Base-by-base conservation (phyloP, 176 grass and related monocot species). In the Triticum urartu region DNA sequence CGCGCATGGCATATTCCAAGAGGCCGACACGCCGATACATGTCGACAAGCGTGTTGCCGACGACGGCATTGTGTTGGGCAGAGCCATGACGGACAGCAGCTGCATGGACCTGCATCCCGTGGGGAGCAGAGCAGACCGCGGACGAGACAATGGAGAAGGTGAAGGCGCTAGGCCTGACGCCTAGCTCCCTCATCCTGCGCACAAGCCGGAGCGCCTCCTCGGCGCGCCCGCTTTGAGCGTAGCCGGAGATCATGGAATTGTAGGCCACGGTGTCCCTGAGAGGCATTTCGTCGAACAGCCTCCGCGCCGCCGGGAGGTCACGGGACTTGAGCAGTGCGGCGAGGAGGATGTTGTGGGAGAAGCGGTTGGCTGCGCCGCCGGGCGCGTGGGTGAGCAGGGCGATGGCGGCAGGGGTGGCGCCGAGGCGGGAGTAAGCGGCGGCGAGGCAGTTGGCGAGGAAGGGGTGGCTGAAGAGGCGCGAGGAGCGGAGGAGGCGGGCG, bases 11-110 rank as follows among this genome's bases (percentile, higher is more conserved):
- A 50, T 92, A 40, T 8, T 60, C 9, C 21, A 70, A 22, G 83
- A 92, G 81, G 12, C 90, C 88, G 22, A 95, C 80, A 10, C 88
- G 87, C 59, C 96, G 81, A 80, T 98, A 94, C 93, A 95, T 92
- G 72, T 86, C 78, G 35, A 95, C 86, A 77, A 98, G 80, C 1
- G 93, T 78, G 68, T 98, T 98, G 38, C 85, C 74, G 4, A 94
- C 86, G 0, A 94, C 81, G 60, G 45, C 32, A 64, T 82, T 91
- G 26, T n/a, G 14, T 64, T 78, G 85, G 34, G 72, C 71, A 17
- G 82, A 90, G 28, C 87, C 76, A 10, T 83, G 72, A n/a, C 93
- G 93, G 62, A 87, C 28, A 6, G 83, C 79, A 21, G 90, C 81
- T 1, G 88, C 91, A 24, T 95, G 93, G 9, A 98, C 85, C 86